Conservation (phyloP, 2,329 filamentous ascomycete genomes). For the Botryosphaeria dothidea region DNA sequence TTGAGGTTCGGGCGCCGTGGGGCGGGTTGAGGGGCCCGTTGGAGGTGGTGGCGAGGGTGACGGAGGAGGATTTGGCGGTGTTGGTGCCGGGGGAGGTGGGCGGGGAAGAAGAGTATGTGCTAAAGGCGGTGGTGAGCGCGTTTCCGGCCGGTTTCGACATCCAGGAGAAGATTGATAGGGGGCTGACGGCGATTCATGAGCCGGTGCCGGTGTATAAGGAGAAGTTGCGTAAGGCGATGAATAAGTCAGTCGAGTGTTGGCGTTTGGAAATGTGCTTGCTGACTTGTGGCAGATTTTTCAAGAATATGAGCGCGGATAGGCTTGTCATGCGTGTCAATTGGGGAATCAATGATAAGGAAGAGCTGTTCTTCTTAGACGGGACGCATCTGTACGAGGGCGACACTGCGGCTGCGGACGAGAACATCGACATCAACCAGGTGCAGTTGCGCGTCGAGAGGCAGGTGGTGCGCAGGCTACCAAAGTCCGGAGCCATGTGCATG, state of each 20-base stretch:
- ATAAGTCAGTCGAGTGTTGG: background rate
- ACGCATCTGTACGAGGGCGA: constrained; percentile 13
- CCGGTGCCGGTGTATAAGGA: constrained; percentile 16
- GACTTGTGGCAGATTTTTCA: constrained; percentile 15
- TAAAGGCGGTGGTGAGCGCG: constrained; percentile 11
- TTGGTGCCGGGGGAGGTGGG: background rate
- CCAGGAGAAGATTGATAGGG: constrained; percentile 7
- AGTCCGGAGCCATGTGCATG: constrained; percentile 16
- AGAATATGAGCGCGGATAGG: background rate
- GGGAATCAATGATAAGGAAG: constrained; percentile 14
- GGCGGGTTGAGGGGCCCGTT: background rate
- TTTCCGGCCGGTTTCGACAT: constrained; percentile 17
- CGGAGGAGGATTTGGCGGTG: constrained; percentile 11
- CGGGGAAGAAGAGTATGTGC: background rate
- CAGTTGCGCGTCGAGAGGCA: constrained; percentile 15
- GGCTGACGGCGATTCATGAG: constrained; percentile 7
- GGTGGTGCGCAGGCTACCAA: constrained; percentile 1
- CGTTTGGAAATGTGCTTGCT: background rate
- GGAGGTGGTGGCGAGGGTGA: constrained; percentile 4
- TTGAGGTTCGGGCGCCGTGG: background rate
- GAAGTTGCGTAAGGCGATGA: constrained; percentile 16
- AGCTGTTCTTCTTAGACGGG: constrained; percentile 9
- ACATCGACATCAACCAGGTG: constrained; percentile 10
- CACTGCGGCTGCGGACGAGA: background rate
- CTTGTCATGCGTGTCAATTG: constrained; percentile 16